A percentile compares a stretch with the other conserved stretches of the same genome.
phyloP scores from a whole-genome alignment of 2,329 filamentous ascomycete species.

The Didymella arachidicola region DNA sequence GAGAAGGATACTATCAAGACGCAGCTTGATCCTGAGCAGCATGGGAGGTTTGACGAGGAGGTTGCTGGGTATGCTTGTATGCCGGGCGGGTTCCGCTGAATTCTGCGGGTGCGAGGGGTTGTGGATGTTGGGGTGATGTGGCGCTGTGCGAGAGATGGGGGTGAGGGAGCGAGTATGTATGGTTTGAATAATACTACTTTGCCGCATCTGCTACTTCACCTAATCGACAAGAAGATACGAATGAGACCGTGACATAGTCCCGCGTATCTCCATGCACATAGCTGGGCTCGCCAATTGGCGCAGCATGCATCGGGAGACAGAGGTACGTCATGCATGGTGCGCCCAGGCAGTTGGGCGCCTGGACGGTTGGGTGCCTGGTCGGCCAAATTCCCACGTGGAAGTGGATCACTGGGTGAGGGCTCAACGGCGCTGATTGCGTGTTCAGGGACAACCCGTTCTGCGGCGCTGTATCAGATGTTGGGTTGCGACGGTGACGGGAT shows the following conservation, averaged over 20 bases:
- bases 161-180: too few species aligned
- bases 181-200: conserved; percentile 1
- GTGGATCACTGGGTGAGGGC: background rate
- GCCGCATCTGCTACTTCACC: too few species aligned
- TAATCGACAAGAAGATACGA: too few species aligned
- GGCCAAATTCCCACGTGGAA: conserved; percentile 10
- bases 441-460: background rate
- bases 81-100: conserved; percentile 19
- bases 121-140: background rate
- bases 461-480: background rate
- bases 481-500: conserved; percentile 2
- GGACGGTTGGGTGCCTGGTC: conserved; percentile 4
- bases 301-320: too few species aligned
- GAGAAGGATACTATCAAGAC: conserved; percentile 14
- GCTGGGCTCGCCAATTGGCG: too few species aligned
- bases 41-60: conserved; percentile 18
- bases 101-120: background rate
- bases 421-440: background rate
- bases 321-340: conserved; percentile 2
- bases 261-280: too few species aligned
- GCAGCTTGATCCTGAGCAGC: conserved; percentile 20
- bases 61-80: conserved; percentile 12
- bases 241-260: too few species aligned
- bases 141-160: too few species aligned
- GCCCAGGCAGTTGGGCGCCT: conserved; percentile 2